Evolutionary conservation across 2,329 filamentous ascomycete species (phyloP).

Genomic region (Fusarium zealandicum): DNA sequence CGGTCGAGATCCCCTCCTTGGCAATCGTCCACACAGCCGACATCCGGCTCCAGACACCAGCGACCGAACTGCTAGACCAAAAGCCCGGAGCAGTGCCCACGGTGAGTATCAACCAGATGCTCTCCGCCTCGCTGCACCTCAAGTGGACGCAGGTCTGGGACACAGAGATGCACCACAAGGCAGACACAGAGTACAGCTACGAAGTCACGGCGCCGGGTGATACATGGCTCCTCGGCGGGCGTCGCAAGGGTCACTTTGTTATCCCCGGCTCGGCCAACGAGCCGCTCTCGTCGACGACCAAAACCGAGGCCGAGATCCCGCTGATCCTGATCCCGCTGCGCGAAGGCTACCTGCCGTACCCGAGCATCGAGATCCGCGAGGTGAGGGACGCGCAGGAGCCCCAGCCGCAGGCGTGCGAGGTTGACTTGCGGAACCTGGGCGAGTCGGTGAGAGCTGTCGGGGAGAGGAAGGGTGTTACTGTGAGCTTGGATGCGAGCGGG

Average conservation of each 20-base stretch:
- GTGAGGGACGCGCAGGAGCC: conserved; percentile 48
- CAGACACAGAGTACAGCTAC: conserved; percentile 78
- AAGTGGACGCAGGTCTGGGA: conserved; percentile 71
- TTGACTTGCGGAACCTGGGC: conserved; percentile 79
- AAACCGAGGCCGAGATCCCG: conserved; percentile 66
- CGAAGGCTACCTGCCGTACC: conserved; percentile 79
- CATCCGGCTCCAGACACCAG: conserved; percentile 59
- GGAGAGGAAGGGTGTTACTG: conserved; percentile 74
- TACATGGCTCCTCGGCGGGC: conserved; percentile 85
- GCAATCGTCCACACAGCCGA: conserved; percentile 83
- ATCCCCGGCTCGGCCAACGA: conserved; percentile 56
- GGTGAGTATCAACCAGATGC: conserved; percentile 68
- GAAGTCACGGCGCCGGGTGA: conserved; percentile 79
- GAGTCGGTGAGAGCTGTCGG: conserved; percentile 79
- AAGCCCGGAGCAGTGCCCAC: conserved; percentile 50
- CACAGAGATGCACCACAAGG: conserved; percentile 50
- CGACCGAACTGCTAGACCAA: conserved; percentile 42
- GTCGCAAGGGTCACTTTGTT: conserved; percentile 78
- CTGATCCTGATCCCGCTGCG: conserved; percentile 82
- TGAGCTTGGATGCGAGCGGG: conserved; percentile 74
- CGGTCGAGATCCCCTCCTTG: conserved; percentile 86
- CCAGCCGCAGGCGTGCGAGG: conserved; percentile 66
- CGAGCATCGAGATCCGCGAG: conserved; percentile 78
- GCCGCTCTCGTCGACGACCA: conserved; percentile 53
- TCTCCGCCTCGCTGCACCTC: conserved; percentile 67